Evolutionary conservation across 192 early-diverging fungal genomes (phyloP).

Genomic region (Diversispora epigaea): DNA sequence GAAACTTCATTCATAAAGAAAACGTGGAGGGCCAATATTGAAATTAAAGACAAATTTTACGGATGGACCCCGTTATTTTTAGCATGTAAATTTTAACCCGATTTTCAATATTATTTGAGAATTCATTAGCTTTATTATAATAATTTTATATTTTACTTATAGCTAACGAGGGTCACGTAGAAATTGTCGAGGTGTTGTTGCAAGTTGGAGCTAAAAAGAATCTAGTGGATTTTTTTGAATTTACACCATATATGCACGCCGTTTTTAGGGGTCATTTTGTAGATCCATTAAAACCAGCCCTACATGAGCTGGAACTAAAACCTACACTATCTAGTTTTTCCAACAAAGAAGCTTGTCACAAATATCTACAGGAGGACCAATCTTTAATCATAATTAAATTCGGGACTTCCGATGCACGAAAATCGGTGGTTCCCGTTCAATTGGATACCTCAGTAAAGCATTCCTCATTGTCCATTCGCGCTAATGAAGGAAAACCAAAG

Average conservation of each 20-base stretch:
- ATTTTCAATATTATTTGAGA: neutral
- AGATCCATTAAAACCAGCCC: neutral
- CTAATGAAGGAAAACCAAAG: constrained; percentile 56
- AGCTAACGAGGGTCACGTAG: constrained; percentile 62
- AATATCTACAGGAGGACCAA: constrained; percentile 56
- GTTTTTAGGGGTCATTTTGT: constrained; percentile 57
- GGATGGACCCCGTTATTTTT: constrained; percentile 65
- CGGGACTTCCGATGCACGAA: constrained; percentile 61
- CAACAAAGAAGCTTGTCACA: constrained; percentile 47
- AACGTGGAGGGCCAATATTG: constrained; percentile 39
- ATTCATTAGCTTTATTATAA: neutral
- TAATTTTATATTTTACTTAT: neutral
- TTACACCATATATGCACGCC: constrained; percentile 66
- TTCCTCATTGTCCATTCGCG: constrained; percentile 49
- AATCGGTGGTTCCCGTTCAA: constrained; percentile 45
- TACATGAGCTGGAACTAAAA: no score
- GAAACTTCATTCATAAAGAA: no score
- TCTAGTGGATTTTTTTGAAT: constrained; percentile 48
- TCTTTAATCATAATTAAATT: constrained; percentile 64
- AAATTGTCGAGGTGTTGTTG: constrained; percentile 53
- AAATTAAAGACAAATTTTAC: constrained; percentile 54
- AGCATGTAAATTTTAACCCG: constrained; percentile 47
- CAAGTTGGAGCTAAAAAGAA: constrained; percentile 52
- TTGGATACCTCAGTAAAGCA: constrained; percentile 41
- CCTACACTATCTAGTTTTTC: no score